A percentile compares a stretch with the other conserved stretches of the same genome.
Conservation (phyloP, 305 asterid genomes). For the Fraxinus dipetala region DNA sequence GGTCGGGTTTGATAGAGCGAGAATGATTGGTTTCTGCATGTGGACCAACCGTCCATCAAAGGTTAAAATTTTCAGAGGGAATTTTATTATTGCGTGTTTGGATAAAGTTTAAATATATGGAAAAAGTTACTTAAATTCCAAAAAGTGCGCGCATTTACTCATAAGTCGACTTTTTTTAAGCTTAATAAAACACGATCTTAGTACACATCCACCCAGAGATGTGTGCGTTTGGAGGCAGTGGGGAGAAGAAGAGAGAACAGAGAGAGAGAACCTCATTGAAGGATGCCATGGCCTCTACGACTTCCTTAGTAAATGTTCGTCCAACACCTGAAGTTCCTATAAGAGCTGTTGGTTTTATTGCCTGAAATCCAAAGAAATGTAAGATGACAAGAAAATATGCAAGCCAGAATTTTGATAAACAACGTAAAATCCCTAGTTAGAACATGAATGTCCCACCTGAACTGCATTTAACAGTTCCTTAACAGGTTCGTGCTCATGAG, state of each 20-base stretch:
- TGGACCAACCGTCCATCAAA: not conserved
- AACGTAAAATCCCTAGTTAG: slow-evolving; percentile 8
- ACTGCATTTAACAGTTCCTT: slow-evolving; percentile 71
- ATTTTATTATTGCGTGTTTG: not conserved
- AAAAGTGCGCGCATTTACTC: not conserved
- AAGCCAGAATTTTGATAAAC: not conserved
- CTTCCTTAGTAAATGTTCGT: slow-evolving; percentile 76
- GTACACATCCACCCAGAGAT: not conserved
- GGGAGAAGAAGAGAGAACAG: slow-evolving; percentile 13
- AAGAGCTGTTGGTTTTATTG: slow-evolving; percentile 76
- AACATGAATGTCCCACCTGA: slow-evolving; percentile 41
- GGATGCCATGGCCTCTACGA: slow-evolving; percentile 90
- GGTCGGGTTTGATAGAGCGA: slow-evolving; percentile 94
- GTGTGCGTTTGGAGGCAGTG: slow-evolving; percentile 1
- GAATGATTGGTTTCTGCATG: slow-evolving; percentile 80
- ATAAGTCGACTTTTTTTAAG: not conserved
- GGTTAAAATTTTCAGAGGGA: not conserved
- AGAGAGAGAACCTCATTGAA: slow-evolving; percentile 57
- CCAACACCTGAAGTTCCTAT: slow-evolving; percentile 97
- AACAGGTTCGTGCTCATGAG: slow-evolving; percentile 83
- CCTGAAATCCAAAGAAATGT: slow-evolving; percentile 38
- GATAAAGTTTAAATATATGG: not conserved
- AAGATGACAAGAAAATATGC: not conserved
- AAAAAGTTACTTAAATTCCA: not conserved
- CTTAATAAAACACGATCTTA: not conserved